phyloP scores from a whole-genome alignment of 2,329 filamentous ascomycete species.

The Coniochaeta prunicola region DNA sequence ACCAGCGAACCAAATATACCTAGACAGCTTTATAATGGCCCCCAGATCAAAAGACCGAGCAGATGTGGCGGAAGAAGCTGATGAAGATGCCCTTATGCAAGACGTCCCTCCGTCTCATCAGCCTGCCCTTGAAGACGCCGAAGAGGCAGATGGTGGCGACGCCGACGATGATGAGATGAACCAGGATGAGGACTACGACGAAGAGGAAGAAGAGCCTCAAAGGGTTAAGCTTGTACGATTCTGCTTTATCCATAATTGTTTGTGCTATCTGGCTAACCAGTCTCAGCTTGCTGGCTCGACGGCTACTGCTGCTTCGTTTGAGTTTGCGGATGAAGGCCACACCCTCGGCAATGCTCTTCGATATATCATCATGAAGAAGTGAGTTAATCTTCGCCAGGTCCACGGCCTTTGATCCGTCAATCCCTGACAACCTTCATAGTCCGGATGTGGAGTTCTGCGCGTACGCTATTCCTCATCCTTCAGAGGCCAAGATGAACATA shows the following conservation, averaged over 20 bases:
- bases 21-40: background rate
- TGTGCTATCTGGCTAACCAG: background rate
- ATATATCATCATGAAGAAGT: slow-evolving; percentile 99
- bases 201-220: slow-evolving; percentile 40
- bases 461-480: slow-evolving; percentile 95
- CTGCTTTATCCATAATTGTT: background rate
- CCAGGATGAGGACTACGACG: slow-evolving; percentile 24
- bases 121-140: slow-evolving; percentile 5
- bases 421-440: slow-evolving; percentile 38
- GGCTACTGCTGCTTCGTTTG: slow-evolving; percentile 87
- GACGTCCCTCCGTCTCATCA: slow-evolving; percentile 2
- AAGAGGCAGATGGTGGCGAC: slow-evolving; percentile 22
- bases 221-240: slow-evolving; percentile 54
- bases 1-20: background rate
- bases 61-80: background rate
- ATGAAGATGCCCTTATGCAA: background rate
- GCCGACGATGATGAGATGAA: slow-evolving; percentile 18
- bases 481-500: slow-evolving; percentile 93
- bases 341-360: slow-evolving; percentile 90
- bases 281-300: slow-evolving; percentile 72
- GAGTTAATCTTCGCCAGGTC: slow-evolving; percentile 23
- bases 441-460: slow-evolving; percentile 97
- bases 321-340: slow-evolving; percentile 90
- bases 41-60: background rate
- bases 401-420: background rate